phyloP scores from a whole-genome alignment of 768 basidiomycete species.

The Pleurotus giganteus region DNA sequence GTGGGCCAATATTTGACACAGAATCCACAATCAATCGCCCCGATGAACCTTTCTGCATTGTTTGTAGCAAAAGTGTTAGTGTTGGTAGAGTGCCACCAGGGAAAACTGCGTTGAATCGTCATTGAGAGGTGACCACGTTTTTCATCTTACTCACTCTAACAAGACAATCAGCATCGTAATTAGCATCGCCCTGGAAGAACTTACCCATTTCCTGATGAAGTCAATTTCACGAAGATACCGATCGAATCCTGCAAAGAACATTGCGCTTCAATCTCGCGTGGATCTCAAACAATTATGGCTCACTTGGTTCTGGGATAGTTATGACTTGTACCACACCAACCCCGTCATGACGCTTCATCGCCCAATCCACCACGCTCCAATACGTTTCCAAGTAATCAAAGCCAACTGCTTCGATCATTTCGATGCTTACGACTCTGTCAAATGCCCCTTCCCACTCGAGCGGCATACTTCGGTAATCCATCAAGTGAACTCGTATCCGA shows the following conservation, averaged over 20 bases:
- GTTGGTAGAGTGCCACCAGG: slow-evolving; percentile 72
- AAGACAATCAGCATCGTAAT: not conserved
- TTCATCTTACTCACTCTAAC: slow-evolving; percentile 23
- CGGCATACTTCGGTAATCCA: slow-evolving; percentile 72
- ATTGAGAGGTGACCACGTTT: not conserved
- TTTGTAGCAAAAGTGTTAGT: slow-evolving; percentile 52
- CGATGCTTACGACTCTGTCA: slow-evolving; percentile 69
- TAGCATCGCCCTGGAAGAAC: slow-evolving; percentile 18
- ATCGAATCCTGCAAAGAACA: slow-evolving; percentile 42
- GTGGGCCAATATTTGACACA: slow-evolving; percentile 68
- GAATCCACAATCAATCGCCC: slow-evolving; percentile 62
- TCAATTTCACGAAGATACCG: slow-evolving; percentile 58
- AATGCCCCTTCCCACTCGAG: slow-evolving; percentile 61
- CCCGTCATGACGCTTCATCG: slow-evolving; percentile 53
- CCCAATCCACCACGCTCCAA: slow-evolving; percentile 66
- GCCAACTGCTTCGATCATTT: slow-evolving; percentile 79
- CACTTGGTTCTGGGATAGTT: slow-evolving; percentile 71
- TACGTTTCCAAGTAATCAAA: slow-evolving; percentile 63
- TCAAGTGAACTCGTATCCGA: slow-evolving; percentile 63
- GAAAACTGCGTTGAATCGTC: slow-evolving; percentile 44
- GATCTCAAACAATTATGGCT: slow-evolving; percentile 22
- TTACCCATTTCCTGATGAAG: slow-evolving; percentile 77
- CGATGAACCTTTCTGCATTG: slow-evolving; percentile 46
- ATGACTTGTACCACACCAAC: slow-evolving; percentile 75
- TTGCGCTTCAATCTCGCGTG: not conserved